Evolutionary conservation across 805 yeast genomes (phyloP).

Genomic region (Wickerhamomyces mucosus): DNA sequence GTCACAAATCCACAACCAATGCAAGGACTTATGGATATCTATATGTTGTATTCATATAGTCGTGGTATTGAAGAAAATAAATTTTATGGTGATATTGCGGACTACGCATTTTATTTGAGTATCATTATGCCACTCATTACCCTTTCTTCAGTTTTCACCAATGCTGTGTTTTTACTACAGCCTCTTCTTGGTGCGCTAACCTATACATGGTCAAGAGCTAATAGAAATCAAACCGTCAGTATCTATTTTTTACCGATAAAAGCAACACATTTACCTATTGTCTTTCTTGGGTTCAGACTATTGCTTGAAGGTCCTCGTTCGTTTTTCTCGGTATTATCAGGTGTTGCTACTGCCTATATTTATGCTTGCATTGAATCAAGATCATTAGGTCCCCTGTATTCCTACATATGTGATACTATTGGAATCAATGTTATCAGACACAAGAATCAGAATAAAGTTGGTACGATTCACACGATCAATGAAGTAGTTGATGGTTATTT

Average conservation of each 20-base stretch:
- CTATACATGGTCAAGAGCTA: constrained; percentile 50
- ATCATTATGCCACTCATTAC: constrained; percentile 39
- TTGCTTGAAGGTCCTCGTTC: constrained; percentile 33
- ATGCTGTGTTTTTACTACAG: constrained; percentile 20
- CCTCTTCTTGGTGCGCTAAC: constrained; percentile 45
- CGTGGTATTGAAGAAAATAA: constrained; percentile 45
- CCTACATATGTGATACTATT: constrained; percentile 16
- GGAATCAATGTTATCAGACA: constrained; percentile 14
- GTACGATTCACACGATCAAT: constrained; percentile 20
- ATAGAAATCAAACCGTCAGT: constrained; percentile 40
- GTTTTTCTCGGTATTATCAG: constrained; percentile 34
- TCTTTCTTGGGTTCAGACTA: constrained; percentile 32
- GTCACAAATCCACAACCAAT: constrained; percentile 32
- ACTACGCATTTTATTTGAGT: constrained; percentile 45
- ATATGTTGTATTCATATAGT: constrained; percentile 48
- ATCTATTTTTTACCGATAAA: constrained; percentile 47
- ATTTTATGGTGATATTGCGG: constrained; percentile 39
- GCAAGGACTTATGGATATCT: constrained; percentile 41
- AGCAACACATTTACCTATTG: constrained; percentile 48
- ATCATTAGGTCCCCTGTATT: constrained; percentile 35
- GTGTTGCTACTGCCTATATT: constrained; percentile 45
- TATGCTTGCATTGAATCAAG: constrained; percentile 53
- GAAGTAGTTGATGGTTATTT: constrained; percentile 43
- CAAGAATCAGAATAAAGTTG: constrained; percentile 21
- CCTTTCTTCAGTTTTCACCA: constrained; percentile 24